Percentiles rank a stretch among this genome's conserved stretches.
phyloP scores from a whole-genome alignment of 768 basidiomycete genomes.

The Daedaleopsis sinensis region DNA sequence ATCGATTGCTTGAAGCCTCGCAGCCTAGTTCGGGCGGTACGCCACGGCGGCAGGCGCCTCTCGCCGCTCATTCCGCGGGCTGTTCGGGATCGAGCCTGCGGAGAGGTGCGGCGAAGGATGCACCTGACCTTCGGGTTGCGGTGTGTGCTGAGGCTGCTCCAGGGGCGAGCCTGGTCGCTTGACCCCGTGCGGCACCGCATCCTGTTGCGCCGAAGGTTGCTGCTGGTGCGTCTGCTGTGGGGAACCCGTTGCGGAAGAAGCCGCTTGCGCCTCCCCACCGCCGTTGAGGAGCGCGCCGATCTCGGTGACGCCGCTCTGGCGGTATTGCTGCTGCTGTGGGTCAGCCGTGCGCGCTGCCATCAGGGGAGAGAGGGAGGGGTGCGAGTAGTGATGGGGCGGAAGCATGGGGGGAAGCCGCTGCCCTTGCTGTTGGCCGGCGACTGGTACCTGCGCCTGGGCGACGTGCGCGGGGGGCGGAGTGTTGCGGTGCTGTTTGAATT shows the following conservation, averaged over 20 bases:
- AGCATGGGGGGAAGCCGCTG: conserved; percentile 31
- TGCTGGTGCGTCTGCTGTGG: conserved; percentile 13
- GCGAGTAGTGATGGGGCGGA: conserved; percentile 52
- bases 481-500: conserved; percentile 45
- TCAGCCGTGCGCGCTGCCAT: conserved; percentile 22
- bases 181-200: conserved; percentile 1
- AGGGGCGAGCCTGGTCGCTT: conserved; percentile 21
- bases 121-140: conserved; percentile 11
- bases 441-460: conserved; percentile 19
- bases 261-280: conserved; percentile 22
- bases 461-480: conserved; percentile 46
- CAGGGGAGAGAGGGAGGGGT: conserved; percentile 55
- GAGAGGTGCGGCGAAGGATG: conserved; percentile 16
- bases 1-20: too few species aligned
- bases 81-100: conserved; percentile 9
- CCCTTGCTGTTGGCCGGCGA: not conserved
- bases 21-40: conserved; percentile 15
- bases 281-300: conserved; percentile 51
- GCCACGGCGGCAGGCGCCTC: conserved; percentile 13
- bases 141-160: conserved; percentile 16
- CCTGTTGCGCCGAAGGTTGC: not conserved
- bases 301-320: conserved; percentile 46
- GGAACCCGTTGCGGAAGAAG: not conserved
- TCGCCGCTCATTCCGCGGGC: conserved; percentile 15
- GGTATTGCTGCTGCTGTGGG: conserved; percentile 15